These are phyloP conservation scores for Coemansia aciculifera DNA, from an alignment of 192 early-diverging fungal species.

Conservation along the genomic window DNA sequence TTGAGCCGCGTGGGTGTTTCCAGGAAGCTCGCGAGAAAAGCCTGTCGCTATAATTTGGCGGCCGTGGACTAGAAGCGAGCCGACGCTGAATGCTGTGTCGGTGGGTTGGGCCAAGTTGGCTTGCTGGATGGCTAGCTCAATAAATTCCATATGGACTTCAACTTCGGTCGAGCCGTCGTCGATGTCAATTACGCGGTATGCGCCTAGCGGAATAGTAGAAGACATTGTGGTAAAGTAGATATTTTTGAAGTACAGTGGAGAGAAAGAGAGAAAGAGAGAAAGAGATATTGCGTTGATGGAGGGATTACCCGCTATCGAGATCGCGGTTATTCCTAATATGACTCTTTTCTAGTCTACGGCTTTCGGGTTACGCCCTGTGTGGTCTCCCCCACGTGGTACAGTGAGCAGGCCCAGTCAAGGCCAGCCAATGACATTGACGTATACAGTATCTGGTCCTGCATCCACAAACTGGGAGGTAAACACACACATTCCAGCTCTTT, in stretches of 20 bases:
- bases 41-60: conserved; percentile 74
- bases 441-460: background rate
- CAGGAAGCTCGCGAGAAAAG: conserved; percentile 89
- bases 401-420: background rate
- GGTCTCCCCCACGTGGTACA: background rate
- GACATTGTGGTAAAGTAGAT: conserved; percentile 2
- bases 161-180: conserved; percentile 49
- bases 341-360: background rate
- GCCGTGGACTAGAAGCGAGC: conserved; percentile 70
- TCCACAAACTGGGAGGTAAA: background rate
- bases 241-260: background rate
- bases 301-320: background rate
- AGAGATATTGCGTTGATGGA: background rate
- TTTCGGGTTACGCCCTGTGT: background rate
- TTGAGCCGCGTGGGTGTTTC: conserved; percentile 97
- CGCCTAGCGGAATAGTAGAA: background rate
- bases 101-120: conserved; percentile 77
- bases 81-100: conserved; percentile 88
- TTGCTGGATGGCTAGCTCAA: conserved; percentile 82
- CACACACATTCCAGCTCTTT: too few species aligned
- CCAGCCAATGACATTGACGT: background rate
- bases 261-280: background rate
- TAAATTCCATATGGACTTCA: conserved; percentile 64
- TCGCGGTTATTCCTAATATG: background rate
- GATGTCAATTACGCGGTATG: conserved; percentile 33